Conservation (phyloP, 371 early-diverging fungal species). For the Circinella umbellata region DNA sequence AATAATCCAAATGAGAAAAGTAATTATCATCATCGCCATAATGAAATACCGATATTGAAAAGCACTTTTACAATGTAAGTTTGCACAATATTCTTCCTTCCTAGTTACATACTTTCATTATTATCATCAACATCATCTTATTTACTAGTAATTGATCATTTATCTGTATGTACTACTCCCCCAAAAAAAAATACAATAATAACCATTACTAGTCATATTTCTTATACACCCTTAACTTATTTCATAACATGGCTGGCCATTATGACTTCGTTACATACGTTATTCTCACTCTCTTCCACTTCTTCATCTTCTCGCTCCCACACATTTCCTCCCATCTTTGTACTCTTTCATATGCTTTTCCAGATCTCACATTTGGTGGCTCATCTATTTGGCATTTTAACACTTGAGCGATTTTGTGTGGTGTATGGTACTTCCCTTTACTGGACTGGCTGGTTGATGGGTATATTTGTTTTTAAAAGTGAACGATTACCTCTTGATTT, state of each 20-base stretch:
- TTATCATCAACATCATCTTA: background rate
- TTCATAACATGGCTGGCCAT: conserved; percentile 42
- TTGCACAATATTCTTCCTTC: no score
- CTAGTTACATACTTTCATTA: background rate
- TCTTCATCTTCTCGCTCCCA: conserved; percentile 36
- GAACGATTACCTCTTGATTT: conserved; percentile 40
- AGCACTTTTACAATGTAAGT: conserved; percentile 47
- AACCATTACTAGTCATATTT: conserved; percentile 35
- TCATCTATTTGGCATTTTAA: conserved; percentile 46
- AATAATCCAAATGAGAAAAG: background rate
- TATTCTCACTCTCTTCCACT: conserved; percentile 43
- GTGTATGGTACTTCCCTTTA: conserved; percentile 69
- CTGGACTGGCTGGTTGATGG: conserved; percentile 67
- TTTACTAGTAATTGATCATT: no score
- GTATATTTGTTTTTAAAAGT: conserved; percentile 45
- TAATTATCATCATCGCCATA: background rate
- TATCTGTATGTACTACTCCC: no score
- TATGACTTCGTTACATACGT: conserved; percentile 46
- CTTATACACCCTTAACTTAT: conserved; percentile 44
- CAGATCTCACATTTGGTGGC: conserved; percentile 58
- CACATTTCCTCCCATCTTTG: conserved; percentile 59
- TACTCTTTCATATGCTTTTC: conserved; percentile 57
- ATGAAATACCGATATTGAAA: conserved; percentile 38
- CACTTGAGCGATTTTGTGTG: conserved; percentile 60
- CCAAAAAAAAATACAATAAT: no score